Conservation (phyloP, 768 basidiomycete genomes). For the Calocera viscosa region DNA sequence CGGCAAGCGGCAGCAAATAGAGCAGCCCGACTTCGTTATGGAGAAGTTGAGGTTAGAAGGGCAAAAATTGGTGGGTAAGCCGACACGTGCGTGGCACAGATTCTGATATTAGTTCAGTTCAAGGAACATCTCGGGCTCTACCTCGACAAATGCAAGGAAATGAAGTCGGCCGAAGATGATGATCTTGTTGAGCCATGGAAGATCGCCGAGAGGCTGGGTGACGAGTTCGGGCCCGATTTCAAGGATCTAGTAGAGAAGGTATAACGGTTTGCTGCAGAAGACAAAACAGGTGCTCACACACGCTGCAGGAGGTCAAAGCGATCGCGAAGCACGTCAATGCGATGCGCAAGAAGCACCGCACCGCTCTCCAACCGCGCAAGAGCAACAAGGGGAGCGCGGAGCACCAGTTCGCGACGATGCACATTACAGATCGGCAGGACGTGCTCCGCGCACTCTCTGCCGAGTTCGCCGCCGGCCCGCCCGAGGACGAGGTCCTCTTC, state of each 20-base stretch:
- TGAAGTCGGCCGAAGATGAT: neutral
- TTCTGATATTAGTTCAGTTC: too few species aligned
- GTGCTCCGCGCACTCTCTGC: neutral
- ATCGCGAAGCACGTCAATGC: neutral
- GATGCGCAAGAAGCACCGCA: neutral
- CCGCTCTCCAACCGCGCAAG: neutral
- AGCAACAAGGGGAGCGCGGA: neutral
- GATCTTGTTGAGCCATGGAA: neutral
- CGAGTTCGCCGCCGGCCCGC: neutral
- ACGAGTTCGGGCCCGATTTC: neutral
- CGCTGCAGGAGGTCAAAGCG: neutral
- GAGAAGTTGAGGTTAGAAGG: neutral
- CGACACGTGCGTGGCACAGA: too few species aligned
- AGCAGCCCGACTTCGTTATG: neutral
- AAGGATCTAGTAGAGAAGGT: neutral
- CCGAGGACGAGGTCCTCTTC: neutral
- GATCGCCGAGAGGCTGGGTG: neutral
- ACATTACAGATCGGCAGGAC: neutral
- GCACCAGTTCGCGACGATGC: neutral
- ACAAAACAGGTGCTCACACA: neutral
- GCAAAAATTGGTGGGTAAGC: neutral
- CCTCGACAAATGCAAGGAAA: neutral
- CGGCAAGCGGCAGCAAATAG: neutral
- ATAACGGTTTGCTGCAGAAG: neutral
- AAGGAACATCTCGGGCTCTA: neutral